phyloP scores from a whole-genome alignment of 2,329 filamentous ascomycete species.

The Aspergillus fumigatiaffinis region DNA sequence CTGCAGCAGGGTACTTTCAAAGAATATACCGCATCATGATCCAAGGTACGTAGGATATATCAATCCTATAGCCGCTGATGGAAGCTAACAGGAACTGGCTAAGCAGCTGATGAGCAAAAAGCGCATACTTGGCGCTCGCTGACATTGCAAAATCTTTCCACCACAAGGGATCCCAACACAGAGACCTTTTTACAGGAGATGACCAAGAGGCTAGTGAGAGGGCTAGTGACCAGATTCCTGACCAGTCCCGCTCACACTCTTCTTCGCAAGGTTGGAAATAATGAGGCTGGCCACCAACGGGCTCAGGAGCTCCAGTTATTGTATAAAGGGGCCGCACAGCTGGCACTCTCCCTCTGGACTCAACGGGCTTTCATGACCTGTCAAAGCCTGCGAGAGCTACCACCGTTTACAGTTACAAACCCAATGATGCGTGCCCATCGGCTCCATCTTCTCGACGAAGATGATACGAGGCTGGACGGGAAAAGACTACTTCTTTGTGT shows the following conservation, averaged over 20 bases:
- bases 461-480: constrained; percentile 12
- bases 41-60: constrained; percentile 1
- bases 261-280: neutral
- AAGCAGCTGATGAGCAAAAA: constrained; percentile 10
- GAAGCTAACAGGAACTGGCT: neutral
- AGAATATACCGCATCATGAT: constrained; percentile 1
- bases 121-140: constrained; percentile 21
- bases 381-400: neutral
- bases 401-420: neutral
- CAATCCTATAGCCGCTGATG: too few relatives aligned
- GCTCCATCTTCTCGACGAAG: constrained; percentile 18
- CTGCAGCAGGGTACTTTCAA: neutral
- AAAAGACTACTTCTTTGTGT: constrained; percentile 10
- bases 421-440: constrained; percentile 15
- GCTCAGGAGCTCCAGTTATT: constrained; percentile 3
- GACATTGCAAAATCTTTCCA: constrained; percentile 13
- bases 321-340: constrained; percentile 8
- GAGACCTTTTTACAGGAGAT: neutral
- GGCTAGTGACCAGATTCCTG: neutral
- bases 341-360: constrained; percentile 17
- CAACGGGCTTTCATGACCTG: constrained; percentile 14
- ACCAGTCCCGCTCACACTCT: neutral
- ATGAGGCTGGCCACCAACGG: neutral
- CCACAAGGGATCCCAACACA: neutral
- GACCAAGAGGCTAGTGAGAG: neutral